Percentiles rank a stretch among this genome's conserved stretches.
phyloP scores from a whole-genome alignment of 2,329 filamentous ascomycete species.

The Clonostachys byssicola region DNA sequence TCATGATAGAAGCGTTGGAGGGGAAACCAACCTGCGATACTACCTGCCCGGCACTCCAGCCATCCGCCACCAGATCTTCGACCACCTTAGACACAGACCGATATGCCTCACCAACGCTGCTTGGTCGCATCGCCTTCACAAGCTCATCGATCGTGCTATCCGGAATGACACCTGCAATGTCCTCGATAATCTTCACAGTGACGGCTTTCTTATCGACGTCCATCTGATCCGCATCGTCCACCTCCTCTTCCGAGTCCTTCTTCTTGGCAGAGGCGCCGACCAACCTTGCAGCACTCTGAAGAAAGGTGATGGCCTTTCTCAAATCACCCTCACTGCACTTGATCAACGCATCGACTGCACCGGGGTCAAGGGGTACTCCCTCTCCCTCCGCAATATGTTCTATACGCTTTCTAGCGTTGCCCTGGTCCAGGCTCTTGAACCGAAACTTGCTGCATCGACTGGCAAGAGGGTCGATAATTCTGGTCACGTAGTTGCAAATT shows the following conservation, averaged over 20 bases:
- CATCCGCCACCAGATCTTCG: conserved; percentile 89
- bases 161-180: conserved; percentile 95
- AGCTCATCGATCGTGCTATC: conserved; percentile 66
- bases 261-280: conserved; percentile 62
- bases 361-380: conserved; percentile 69
- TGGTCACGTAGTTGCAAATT: conserved; percentile 97
- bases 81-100: conserved; percentile 73
- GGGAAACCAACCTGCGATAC: conserved; percentile 62
- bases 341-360: conserved; percentile 80
- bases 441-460: conserved; percentile 94
- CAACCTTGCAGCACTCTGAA: conserved; percentile 89
- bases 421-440: conserved; percentile 92
- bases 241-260: conserved; percentile 46
- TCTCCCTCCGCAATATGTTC: conserved; percentile 80
- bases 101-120: conserved; percentile 61
- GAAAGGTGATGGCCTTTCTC: conserved; percentile 90
- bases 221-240: conserved; percentile 56
- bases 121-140: conserved; percentile 72
- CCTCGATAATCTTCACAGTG: conserved; percentile 78
- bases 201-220: conserved; percentile 58
- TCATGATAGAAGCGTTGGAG: neutral
- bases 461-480: conserved; percentile 95
- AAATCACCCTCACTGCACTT: conserved; percentile 89
- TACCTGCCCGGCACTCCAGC: conserved; percentile 92
- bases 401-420: conserved; percentile 74